Conservation (phyloP, 805 yeast genomes). For the Torulaspora microellipsoides region DNA sequence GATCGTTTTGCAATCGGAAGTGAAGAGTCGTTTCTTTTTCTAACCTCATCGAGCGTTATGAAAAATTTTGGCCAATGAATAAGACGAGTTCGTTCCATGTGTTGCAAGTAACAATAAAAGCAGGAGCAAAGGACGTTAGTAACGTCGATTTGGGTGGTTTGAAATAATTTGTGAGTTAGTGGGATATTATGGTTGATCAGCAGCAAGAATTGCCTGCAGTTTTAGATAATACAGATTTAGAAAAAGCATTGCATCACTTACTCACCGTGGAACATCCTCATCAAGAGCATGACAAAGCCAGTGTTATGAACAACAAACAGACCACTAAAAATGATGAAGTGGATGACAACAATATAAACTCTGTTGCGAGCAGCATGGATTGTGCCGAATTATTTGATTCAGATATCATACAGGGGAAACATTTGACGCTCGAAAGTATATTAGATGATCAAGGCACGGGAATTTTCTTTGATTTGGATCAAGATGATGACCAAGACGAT, state of each 20-base stretch:
- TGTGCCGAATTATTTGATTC: constrained; percentile 11
- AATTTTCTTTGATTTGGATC: constrained; percentile 15
- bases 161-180: too few species aligned
- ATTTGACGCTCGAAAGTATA: constrained; percentile 24
- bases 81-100: too few species aligned
- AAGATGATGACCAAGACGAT: constrained; percentile 1
- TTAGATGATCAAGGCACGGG: constrained; percentile 13
- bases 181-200: constrained; percentile 6
- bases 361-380: neutral
- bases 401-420: constrained; percentile 16
- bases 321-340: constrained; percentile 2
- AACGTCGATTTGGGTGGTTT: too few species aligned
- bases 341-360: constrained; percentile 5
- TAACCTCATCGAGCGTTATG: neutral
- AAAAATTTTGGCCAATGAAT: neutral
- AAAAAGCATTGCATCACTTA: constrained; percentile 22
- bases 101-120: too few species aligned
- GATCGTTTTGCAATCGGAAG: too few species aligned
- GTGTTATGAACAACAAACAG: neutral
- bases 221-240: constrained; percentile 16
- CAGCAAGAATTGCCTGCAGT: neutral
- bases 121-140: too few species aligned
- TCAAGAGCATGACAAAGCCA: constrained; percentile 1
- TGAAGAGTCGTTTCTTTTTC: neutral
- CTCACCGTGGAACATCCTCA: constrained; percentile 13